Evolutionary conservation across 768 basidiomycete genomes (phyloP).

Genomic region (Pleurotus eryngii): DNA sequence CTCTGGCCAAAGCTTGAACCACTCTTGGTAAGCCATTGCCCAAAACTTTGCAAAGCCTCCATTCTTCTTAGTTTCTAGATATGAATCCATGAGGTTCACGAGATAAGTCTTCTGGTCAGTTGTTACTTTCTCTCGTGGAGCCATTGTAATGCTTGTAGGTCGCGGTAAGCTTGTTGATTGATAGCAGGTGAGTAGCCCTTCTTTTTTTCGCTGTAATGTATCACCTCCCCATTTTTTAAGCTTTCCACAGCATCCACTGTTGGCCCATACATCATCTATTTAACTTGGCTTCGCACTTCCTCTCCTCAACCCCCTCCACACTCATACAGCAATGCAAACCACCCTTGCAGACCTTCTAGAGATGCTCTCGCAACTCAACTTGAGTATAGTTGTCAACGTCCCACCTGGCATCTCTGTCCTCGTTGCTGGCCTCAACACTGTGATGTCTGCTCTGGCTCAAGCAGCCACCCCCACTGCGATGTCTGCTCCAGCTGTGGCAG

Average conservation of each 20-base stretch:
- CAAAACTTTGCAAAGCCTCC: neutral
- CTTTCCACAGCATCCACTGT: neutral
- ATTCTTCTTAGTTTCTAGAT: neutral
- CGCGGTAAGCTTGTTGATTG: neutral
- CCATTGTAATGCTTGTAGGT: neutral
- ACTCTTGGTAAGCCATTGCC: neutral
- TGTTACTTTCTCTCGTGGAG: neutral
- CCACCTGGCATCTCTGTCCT: neutral
- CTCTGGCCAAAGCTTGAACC: neutral
- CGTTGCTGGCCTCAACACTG: no score
- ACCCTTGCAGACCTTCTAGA: neutral
- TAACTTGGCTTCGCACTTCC: neutral
- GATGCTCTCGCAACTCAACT: neutral
- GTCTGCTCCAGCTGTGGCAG: no score
- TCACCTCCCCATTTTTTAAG: neutral
- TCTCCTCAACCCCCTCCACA: neutral
- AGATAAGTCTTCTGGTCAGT: neutral
- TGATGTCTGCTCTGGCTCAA: no score
- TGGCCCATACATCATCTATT: neutral
- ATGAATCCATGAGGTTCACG: neutral
- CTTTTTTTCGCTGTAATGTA: neutral
- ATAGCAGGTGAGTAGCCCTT: neutral
- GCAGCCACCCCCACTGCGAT: no score
- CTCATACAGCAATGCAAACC: neutral
- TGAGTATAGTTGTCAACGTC: neutral